phyloP scores from a whole-genome alignment of 306 rosid species.

The Lathyrus aphaca region DNA sequence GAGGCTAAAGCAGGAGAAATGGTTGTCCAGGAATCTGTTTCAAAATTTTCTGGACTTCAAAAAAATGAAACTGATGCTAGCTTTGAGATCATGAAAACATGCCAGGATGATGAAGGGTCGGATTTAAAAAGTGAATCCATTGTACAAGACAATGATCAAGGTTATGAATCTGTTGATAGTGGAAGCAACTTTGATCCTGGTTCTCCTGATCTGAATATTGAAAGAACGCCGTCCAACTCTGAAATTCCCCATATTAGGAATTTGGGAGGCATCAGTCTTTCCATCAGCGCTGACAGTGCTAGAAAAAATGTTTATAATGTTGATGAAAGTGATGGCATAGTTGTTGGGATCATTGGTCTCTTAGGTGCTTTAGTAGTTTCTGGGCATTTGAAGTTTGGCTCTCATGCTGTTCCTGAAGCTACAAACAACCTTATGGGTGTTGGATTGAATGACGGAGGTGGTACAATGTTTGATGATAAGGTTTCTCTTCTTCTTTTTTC shows the following conservation, averaged over 20 bases:
- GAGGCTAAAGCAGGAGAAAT: conserved; percentile 85
- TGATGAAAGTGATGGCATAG: conserved; percentile 88
- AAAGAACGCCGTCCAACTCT: conserved; percentile 59
- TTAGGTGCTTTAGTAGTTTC: conserved; percentile 87
- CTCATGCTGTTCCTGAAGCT: conserved; percentile 53
- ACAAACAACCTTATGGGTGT: conserved; percentile 70
- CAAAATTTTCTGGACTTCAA: conserved; percentile 43
- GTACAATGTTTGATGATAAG: conserved; percentile 94
- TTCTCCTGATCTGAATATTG: conserved; percentile 53
- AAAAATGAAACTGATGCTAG: conserved; percentile 48
- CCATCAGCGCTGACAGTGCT: conserved; percentile 92
- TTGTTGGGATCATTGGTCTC: conserved; percentile 79
- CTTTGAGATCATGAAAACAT: conserved; percentile 46
- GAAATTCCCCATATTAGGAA: conserved; percentile 59
- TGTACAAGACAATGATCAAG: conserved; percentile 51
- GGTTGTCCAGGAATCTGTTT: conserved; percentile 52
- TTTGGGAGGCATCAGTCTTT: conserved; percentile 92
- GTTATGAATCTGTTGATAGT: conserved; percentile 54
- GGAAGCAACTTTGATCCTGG: conserved; percentile 44
- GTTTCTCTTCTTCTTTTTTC: conserved; percentile 89
- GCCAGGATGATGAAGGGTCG: conserved; percentile 48
- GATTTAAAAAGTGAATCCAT: conserved; percentile 51
- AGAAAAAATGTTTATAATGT: conserved; percentile 92
- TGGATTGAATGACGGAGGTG: conserved; percentile 71
- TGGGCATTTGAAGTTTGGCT: conserved; percentile 77